Conservation (phyloP, 108 stramenopile genomes). For the Craspedostauros australis region DNA sequence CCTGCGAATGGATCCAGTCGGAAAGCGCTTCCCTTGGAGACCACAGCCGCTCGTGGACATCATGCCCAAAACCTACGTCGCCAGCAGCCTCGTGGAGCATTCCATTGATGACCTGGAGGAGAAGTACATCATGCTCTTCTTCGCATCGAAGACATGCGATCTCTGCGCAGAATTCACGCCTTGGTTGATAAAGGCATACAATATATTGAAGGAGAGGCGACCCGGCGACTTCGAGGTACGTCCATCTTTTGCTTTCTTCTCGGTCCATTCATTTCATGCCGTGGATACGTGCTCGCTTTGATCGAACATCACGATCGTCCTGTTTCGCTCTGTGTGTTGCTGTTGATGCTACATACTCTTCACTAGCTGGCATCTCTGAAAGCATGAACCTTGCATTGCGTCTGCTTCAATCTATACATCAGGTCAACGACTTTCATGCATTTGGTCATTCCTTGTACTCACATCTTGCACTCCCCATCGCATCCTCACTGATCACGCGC, state of each 20-base stretch:
- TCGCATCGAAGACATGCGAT: slow-evolving; percentile 36
- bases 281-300: too few species aligned
- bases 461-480: too few species aligned
- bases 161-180: slow-evolving; percentile 66
- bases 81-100: neutral
- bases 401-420: too few species aligned
- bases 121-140: slow-evolving; percentile 45
- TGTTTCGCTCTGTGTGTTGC: too few species aligned
- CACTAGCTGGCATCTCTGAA: too few species aligned
- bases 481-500: too few species aligned
- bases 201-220: slow-evolving; percentile 38
- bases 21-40: slow-evolving; percentile 53
- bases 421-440: too few species aligned
- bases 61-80: slow-evolving; percentile 25
- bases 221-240: slow-evolving; percentile 62
- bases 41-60: slow-evolving; percentile 41
- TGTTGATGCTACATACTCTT: too few species aligned
- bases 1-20: slow-evolving; percentile 31
- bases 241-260: neutral
- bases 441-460: too few species aligned
- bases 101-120: slow-evolving; percentile 29
- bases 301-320: too few species aligned
- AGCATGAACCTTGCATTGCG: too few species aligned
- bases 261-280: too few species aligned
- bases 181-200: slow-evolving; percentile 48